A percentile compares a stretch with the other conserved stretches of the same genome.
phyloP scores from a whole-genome alignment of 768 basidiomycete genomes.

The Hygrocybe coccinea region DNA sequence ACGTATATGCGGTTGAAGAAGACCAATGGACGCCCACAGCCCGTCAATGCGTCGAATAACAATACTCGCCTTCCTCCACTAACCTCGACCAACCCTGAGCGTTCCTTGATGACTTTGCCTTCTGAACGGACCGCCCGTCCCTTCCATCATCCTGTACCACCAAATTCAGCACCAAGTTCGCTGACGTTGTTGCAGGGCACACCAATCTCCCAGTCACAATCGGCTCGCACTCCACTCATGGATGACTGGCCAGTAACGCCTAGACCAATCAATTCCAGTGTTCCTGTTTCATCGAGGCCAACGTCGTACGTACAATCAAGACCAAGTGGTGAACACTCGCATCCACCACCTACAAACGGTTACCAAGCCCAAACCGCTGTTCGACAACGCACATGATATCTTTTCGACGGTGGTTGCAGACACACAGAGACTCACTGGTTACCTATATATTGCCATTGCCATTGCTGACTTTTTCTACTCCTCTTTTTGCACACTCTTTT shows the following conservation, averaged over 20 bases:
- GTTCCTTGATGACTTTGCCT: slow-evolving; percentile 44
- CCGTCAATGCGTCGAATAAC: slow-evolving; percentile 36
- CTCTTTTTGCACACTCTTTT: slow-evolving; percentile 23
- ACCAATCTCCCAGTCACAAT: slow-evolving; percentile 8
- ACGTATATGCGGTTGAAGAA: slow-evolving; percentile 80
- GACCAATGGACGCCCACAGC: slow-evolving; percentile 51
- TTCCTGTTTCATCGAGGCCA: slow-evolving; percentile 41
- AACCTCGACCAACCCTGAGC: slow-evolving; percentile 41
- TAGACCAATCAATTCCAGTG: slow-evolving; percentile 37
- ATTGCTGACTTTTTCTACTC: slow-evolving; percentile 23
- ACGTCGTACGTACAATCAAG: slow-evolving; percentile 46
- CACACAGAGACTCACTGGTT: slow-evolving; percentile 5
- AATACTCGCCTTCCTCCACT: slow-evolving; percentile 35
- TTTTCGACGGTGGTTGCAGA: slow-evolving; percentile 3
- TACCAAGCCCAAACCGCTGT: slow-evolving; percentile 39
- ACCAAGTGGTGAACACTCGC: slow-evolving; percentile 40
- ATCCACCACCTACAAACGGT: slow-evolving; percentile 41
- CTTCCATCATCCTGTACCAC: slow-evolving; percentile 31
- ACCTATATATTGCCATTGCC: slow-evolving; percentile 11
- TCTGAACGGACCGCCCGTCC: slow-evolving; percentile 38
- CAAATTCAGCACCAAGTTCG: slow-evolving; percentile 3
- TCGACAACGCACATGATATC: slow-evolving; percentile 47
- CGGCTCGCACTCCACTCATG: slow-evolving; percentile 23
- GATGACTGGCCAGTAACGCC: slow-evolving; percentile 46
- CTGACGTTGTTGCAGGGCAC: slow-evolving; percentile 11